These are phyloP conservation scores for Euphorbia tirucalli DNA, from an alignment of 345 rosid genomes.

Conservation along the genomic window DNA sequence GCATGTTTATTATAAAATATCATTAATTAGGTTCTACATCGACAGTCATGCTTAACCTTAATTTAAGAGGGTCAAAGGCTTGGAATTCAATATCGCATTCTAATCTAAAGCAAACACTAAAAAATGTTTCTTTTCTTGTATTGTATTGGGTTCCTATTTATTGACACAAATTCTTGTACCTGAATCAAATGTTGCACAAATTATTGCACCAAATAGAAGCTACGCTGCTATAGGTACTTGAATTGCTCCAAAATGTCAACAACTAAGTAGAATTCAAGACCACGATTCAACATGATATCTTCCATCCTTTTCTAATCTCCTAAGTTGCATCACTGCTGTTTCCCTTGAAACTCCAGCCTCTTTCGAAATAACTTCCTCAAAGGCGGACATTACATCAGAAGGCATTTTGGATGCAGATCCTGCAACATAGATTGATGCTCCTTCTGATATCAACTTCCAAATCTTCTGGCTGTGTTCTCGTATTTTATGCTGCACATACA, in stretches of 20 bases:
- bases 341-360: slow-evolving; percentile 64
- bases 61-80: too few relatives aligned
- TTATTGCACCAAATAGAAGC: not conserved
- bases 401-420: slow-evolving; percentile 98
- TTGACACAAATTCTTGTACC: not conserved
- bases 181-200: not conserved
- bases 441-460: slow-evolving; percentile 57
- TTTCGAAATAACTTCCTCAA: slow-evolving; percentile 65
- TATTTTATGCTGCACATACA: slow-evolving; percentile 88
- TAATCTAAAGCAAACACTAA: too few relatives aligned
- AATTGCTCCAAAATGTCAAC: not conserved
- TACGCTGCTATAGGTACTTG: not conserved
- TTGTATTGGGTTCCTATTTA: too few relatives aligned
- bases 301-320: slow-evolving; percentile 70
- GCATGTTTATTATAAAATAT: too few relatives aligned
- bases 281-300: slow-evolving; percentile 94
- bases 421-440: slow-evolving; percentile 75
- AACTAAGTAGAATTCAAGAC: slow-evolving; percentile 47
- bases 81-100: too few relatives aligned
- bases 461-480: slow-evolving; percentile 53
- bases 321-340: slow-evolving; percentile 52
- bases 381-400: slow-evolving; percentile 61
- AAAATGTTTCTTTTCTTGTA: too few relatives aligned
- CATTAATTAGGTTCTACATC: too few relatives aligned
- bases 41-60: too few relatives aligned